These are phyloP conservation scores for Anthostomella pinea DNA, from an alignment of 2,329 filamentous ascomycete genomes.

Conservation along the genomic window DNA sequence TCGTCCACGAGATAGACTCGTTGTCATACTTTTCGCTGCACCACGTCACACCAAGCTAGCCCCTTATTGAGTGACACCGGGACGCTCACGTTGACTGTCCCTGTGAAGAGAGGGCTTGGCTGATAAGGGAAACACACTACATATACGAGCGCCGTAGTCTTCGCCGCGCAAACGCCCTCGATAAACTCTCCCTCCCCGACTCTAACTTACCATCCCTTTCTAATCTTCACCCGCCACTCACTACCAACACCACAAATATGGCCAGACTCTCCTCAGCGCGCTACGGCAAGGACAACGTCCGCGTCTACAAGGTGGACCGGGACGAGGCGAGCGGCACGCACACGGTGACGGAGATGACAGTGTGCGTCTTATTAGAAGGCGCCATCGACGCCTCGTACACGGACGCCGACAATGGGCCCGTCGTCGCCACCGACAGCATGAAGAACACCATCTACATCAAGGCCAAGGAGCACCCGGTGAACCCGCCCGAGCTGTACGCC, in stretches of 20 bases:
- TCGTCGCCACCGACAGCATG: constrained; percentile 96
- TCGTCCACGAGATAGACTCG: constrained; percentile 6
- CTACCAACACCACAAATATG: constrained; percentile 39
- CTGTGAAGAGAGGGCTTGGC: constrained; percentile 4
- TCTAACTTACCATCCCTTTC: constrained; percentile 4
- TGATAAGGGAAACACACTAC: too few species aligned
- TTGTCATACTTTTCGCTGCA: constrained; percentile 1
- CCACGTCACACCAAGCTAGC: constrained; percentile 13
- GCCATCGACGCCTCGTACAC: constrained; percentile 91
- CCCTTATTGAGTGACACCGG: constrained; percentile 11
- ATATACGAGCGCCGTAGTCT: too few species aligned
- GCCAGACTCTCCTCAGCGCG: constrained; percentile 61
- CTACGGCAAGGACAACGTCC: constrained; percentile 97
- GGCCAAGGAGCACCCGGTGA: constrained; percentile 89
- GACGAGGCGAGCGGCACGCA: constrained; percentile 75
- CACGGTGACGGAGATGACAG: constrained; percentile 90
- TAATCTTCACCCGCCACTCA: too few species aligned
- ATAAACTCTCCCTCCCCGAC: too few species aligned
- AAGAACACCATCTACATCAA: constrained; percentile 97
- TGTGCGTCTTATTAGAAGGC: constrained; percentile 88
- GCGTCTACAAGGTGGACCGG: constrained; percentile 89
- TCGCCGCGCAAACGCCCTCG: too few species aligned
- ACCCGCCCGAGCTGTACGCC: constrained; percentile 89
- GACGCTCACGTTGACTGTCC: constrained; percentile 1
- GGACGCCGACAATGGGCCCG: constrained; percentile 85